phyloP scores from a whole-genome alignment of 192 early-diverging fungal genomes.

The Spinellus fusiger region DNA sequence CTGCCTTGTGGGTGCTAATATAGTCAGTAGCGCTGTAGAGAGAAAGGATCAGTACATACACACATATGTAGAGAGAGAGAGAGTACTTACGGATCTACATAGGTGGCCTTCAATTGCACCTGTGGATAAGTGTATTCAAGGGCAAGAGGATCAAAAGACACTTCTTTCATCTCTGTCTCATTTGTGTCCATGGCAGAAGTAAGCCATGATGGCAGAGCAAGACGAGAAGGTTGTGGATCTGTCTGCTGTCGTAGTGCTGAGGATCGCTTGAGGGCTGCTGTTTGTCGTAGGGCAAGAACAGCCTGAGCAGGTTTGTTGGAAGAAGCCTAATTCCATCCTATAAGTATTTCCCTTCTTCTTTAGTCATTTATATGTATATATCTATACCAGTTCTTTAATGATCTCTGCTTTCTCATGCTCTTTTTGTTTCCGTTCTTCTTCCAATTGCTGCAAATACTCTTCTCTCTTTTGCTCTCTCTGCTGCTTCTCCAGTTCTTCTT shows the following conservation, averaged over 20 bases:
- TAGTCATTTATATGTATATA: neutral
- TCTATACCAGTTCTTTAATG: slow-evolving; percentile 66
- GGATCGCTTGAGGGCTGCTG: slow-evolving; percentile 41
- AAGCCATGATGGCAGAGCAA: slow-evolving; percentile 27
- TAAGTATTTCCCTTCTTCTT: neutral
- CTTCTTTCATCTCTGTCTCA: slow-evolving; percentile 29
- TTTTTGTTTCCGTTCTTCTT: slow-evolving; percentile 65
- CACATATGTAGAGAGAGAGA: neutral
- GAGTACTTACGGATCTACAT: slow-evolving; percentile 48
- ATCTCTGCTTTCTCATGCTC: slow-evolving; percentile 58
- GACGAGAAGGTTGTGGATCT: slow-evolving; percentile 8
- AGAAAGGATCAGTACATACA: slow-evolving; percentile 1
- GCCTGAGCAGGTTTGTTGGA: slow-evolving; percentile 45
- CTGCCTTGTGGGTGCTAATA: slow-evolving; percentile 20
- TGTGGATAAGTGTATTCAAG: slow-evolving; percentile 40
- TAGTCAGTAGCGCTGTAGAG: slow-evolving; percentile 26
- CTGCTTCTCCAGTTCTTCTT: slow-evolving; percentile 42
- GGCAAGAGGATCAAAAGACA: slow-evolving; percentile 56
- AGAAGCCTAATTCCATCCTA: slow-evolving; percentile 20
- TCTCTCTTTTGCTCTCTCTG: slow-evolving; percentile 55
- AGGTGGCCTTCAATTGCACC: slow-evolving; percentile 25
- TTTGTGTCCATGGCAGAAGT: slow-evolving; percentile 23
- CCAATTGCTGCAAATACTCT: slow-evolving; percentile 61
- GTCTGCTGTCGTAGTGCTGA: slow-evolving; percentile 34
- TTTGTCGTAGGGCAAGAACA: slow-evolving; percentile 37